phyloP scores from a whole-genome alignment of 2,329 filamentous ascomycete genomes.

The Lachnellula suecica region DNA sequence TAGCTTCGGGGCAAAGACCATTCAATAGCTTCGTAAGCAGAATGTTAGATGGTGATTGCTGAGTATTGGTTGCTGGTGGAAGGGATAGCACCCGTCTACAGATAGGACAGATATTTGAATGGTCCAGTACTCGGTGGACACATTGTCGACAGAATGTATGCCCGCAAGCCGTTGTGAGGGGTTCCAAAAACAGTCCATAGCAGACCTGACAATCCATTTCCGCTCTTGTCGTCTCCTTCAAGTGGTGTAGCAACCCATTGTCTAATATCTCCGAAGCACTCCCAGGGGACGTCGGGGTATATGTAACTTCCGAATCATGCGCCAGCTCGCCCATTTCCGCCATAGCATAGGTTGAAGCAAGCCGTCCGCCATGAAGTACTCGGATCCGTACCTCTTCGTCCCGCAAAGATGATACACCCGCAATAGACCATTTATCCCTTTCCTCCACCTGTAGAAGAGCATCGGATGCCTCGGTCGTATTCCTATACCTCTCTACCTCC shows the following conservation, averaged over 20 bases:
- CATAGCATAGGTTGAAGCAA: conserved; percentile 66
- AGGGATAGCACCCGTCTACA: conserved; percentile 67
- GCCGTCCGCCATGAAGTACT: conserved; percentile 53
- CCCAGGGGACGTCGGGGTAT: conserved; percentile 36
- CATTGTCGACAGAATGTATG: conserved; percentile 88
- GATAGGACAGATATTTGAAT: conserved; percentile 75
- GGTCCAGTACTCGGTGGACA: conserved; percentile 72
- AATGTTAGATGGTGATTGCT: conserved; percentile 55
- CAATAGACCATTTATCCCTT: conserved; percentile 39
- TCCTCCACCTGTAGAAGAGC: conserved; percentile 41
- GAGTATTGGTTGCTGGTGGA: conserved; percentile 35
- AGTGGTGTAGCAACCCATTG: conserved; percentile 47
- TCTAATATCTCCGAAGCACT: conserved; percentile 39
- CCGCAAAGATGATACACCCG: conserved; percentile 41
- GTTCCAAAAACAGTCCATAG: conserved; percentile 77
- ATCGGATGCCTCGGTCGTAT: conserved; percentile 34
- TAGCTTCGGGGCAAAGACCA: conserved; percentile 66
- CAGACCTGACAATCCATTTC: conserved; percentile 90
- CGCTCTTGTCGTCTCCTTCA: conserved; percentile 61
- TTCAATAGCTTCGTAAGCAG: conserved; percentile 63
- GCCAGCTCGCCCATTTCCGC: conserved; percentile 60
- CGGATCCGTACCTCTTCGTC: conserved; percentile 33
- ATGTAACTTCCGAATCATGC: conserved; percentile 55
- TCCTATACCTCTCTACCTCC: conserved; percentile 46
- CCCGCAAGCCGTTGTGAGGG: conserved; percentile 80